Conservation (phyloP, 768 basidiomycete species). For the Russula dissimulans region DNA sequence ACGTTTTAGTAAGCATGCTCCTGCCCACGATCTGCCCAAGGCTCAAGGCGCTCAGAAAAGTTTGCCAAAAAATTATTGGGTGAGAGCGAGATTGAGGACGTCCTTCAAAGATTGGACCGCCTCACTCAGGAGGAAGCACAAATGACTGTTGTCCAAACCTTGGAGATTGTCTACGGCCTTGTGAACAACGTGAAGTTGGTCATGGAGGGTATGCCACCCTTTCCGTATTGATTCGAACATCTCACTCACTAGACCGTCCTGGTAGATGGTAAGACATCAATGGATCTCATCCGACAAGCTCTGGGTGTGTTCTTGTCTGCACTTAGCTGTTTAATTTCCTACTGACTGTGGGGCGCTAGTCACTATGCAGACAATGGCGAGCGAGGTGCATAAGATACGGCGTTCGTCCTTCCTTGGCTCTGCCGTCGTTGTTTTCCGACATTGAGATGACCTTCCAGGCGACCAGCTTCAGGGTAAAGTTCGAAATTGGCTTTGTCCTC, state of each 20-base stretch:
- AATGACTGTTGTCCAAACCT: background rate
- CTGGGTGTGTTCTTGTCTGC: background rate
- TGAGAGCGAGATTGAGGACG: background rate
- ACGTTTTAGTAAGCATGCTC: background rate
- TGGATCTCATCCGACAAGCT: background rate
- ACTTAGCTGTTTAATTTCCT: background rate
- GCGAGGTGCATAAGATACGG: background rate
- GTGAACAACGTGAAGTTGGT: slow-evolving; percentile 2
- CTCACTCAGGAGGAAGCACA: slow-evolving; percentile 4
- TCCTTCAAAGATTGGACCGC: slow-evolving; percentile 1
- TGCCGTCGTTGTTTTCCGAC: background rate
- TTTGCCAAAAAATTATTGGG: background rate
- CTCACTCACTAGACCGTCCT: background rate
- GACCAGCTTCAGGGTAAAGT: background rate
- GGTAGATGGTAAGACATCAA: background rate
- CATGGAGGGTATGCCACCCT: background rate
- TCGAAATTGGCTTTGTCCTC: background rate
- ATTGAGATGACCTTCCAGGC: background rate
- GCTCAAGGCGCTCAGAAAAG: background rate
- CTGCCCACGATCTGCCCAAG: background rate
- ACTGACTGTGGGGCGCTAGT: background rate
- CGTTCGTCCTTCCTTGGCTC: background rate
- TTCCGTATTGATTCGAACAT: background rate
- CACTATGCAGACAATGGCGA: background rate
- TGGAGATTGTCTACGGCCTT: slow-evolving; percentile 1